Percentiles rank a stretch among this genome's conserved stretches.
phyloP scores from a whole-genome alignment of 768 basidiomycete genomes.

The Strobilomyces confusus region DNA sequence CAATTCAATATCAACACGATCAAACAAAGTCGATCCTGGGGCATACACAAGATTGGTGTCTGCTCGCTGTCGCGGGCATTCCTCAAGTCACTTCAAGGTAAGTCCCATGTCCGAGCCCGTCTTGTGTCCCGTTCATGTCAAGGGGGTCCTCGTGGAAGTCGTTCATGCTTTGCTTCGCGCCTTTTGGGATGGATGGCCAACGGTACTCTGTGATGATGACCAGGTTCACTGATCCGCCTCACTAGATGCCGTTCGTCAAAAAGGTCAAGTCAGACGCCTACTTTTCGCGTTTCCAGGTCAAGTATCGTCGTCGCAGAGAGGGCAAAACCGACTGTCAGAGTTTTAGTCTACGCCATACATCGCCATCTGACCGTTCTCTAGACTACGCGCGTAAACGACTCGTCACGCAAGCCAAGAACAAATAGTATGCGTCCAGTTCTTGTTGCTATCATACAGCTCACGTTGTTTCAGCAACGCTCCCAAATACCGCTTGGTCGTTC shows the following conservation, averaged over 20 bases:
- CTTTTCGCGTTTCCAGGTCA: constrained; percentile 98
- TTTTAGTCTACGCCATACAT: constrained; percentile 6
- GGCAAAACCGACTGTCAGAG: constrained; percentile 98
- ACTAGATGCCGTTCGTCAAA: constrained; percentile 94
- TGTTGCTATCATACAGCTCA: constrained; percentile 6
- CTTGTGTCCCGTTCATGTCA: neutral
- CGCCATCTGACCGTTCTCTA: constrained; percentile 28
- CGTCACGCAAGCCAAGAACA: constrained; percentile 98
- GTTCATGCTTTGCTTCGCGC: neutral
- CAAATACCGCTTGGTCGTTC: constrained; percentile 97
- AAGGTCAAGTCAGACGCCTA: constrained; percentile 94
- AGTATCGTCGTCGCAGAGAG: constrained; percentile 95
- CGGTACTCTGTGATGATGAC: constrained; percentile 26
- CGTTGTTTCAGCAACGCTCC: constrained; percentile 70
- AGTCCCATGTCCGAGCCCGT: constrained; percentile 14
- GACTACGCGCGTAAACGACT: constrained; percentile 98
- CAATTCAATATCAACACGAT: constrained; percentile 24
- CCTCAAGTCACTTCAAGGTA: constrained; percentile 39
- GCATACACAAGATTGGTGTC: constrained; percentile 6
- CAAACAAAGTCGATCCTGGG: constrained; percentile 22
- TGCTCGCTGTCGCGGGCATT: constrained; percentile 29
- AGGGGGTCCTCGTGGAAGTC: neutral
- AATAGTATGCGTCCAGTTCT: constrained; percentile 60
- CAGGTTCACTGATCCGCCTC: constrained; percentile 15
- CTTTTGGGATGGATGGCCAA: constrained; percentile 30